phyloP scores from a whole-genome alignment of 768 basidiomycete species.

The Leccinum barrowsii region DNA sequence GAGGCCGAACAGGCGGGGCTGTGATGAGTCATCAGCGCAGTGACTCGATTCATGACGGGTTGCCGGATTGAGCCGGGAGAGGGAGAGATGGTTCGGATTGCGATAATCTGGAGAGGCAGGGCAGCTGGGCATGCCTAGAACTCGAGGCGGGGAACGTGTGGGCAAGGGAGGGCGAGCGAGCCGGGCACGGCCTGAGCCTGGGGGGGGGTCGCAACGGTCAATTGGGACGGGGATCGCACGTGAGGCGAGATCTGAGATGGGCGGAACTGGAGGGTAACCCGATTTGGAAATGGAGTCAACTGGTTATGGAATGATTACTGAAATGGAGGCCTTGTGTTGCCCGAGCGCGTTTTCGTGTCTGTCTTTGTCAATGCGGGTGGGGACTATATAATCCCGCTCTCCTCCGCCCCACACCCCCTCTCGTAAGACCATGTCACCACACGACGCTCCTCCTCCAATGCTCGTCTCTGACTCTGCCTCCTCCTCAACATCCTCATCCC shows the following conservation, averaged over 20 bases:
- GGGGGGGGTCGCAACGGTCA: neutral
- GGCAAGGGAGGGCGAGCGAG: constrained; percentile 3
- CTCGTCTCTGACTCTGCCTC: constrained; percentile 19
- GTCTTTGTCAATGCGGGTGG: constrained; percentile 22
- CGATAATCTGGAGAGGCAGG: constrained; percentile 24
- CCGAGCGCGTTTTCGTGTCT: constrained; percentile 28
- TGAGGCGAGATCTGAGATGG: constrained; percentile 32
- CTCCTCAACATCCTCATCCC: constrained; percentile 14
- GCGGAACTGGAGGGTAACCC: constrained; percentile 7
- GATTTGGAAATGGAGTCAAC: constrained; percentile 14
- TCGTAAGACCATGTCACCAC: constrained; percentile 1
- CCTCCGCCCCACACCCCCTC: constrained; percentile 11
- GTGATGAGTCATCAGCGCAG: constrained; percentile 21
- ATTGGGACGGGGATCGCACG: constrained; percentile 20
- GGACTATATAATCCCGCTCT: constrained; percentile 31
- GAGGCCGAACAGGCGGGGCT: neutral
- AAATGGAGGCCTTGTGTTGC: constrained; percentile 22
- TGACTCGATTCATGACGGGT: neutral
- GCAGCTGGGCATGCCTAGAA: constrained; percentile 20
- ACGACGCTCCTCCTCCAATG: constrained; percentile 12
- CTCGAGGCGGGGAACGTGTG: constrained; percentile 33
- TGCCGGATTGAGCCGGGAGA: neutral
- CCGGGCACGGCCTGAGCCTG: constrained; percentile 7
- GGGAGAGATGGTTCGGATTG: constrained; percentile 19
- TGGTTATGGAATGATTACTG: constrained; percentile 30